Conservation (phyloP, 768 basidiomycete genomes). For the Phaeotremella fagi region DNA sequence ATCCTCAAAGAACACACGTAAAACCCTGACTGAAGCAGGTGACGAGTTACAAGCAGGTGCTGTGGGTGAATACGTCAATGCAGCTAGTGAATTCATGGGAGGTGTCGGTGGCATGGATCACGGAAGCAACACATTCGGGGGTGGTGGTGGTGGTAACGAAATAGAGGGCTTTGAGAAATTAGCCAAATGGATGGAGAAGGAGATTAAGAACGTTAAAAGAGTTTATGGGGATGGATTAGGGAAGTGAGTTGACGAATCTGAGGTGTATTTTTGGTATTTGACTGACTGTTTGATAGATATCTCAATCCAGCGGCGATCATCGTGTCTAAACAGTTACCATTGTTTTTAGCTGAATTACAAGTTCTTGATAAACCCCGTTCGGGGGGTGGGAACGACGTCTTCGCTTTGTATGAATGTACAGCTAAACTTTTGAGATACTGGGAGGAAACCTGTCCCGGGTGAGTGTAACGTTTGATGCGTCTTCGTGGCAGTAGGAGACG, state of each 20-base stretch:
- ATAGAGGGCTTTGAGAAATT: constrained; percentile 41
- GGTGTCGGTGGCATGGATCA: constrained; percentile 16
- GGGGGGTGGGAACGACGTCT: constrained; percentile 39
- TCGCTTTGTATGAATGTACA: constrained; percentile 40
- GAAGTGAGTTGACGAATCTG: constrained; percentile 20
- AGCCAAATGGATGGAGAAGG: constrained; percentile 44
- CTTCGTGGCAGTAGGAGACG: no score
- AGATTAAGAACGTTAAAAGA: constrained; percentile 25
- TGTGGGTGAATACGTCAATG: constrained; percentile 43
- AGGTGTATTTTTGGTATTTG: not conserved
- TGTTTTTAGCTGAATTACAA: constrained; percentile 47
- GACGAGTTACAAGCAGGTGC: constrained; percentile 43
- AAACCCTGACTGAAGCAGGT: constrained; percentile 18
- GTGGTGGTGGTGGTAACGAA: constrained; percentile 20
- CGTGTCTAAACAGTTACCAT: constrained; percentile 44
- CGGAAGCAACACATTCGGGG: constrained; percentile 1
- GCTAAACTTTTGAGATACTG: constrained; percentile 34
- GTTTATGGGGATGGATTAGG: constrained; percentile 36
- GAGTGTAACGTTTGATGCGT: constrained; percentile 2
- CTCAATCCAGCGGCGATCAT: constrained; percentile 43
- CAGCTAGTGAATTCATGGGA: constrained; percentile 26
- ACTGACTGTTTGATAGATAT: constrained; percentile 13
- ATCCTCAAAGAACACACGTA: constrained; percentile 5
- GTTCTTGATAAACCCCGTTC: constrained; percentile 34
- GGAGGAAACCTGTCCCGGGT: constrained; percentile 44